Base-by-base conservation (phyloP, 257 asterid species). In the Przewalskia tangutica region DNA sequence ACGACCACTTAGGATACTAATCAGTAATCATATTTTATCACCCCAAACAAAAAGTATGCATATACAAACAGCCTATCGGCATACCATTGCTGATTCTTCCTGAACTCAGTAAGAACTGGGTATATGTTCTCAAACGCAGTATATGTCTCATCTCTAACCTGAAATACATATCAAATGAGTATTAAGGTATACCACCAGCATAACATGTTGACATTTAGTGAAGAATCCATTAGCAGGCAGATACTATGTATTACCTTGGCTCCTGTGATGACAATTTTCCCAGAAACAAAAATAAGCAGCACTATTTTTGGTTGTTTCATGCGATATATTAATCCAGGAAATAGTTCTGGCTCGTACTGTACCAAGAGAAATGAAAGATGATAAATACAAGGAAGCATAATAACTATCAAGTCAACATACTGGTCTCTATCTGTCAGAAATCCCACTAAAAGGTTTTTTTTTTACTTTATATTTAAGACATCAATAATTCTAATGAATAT, bases 61-160 rank as follows among this genome's bases (percentile, higher is more conserved):
- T 3, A 1, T 18, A 71, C 13, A 63, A 60, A 78, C 82, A 78
- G 58, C 34, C 34, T 16, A 42, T 23, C 54, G 44, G 9, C 92
- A 48, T 94, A 94, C 97, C 98, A 94, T 84, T 93, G 97, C 87
- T 94, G 98, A 85, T 93, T 97, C 89, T 93, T 94, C 81, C 98
- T 90, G 79, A 89, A 94, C 86, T 94, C 97, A 1, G 93, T 93
- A 82, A 94, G 97, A 67, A 94, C 97, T 8, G 97, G 98, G 88
- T 94, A 93, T 87, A 94, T 94, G 84, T 92, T 93, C 90, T 94
- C 98, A 84, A 94, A 93, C 71, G 98, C 97, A 40, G 94, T 88
- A 83, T 92, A 94, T 0, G 98, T 94, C 86, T 94, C 98, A 18
- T 93, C 98, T 82, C 98, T 87, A 70, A 93, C 97, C 98, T 95